Evolutionary conservation across 2,329 filamentous ascomycete genomes (phyloP).

Genomic region (Pseudodiploospora longispora): DNA sequence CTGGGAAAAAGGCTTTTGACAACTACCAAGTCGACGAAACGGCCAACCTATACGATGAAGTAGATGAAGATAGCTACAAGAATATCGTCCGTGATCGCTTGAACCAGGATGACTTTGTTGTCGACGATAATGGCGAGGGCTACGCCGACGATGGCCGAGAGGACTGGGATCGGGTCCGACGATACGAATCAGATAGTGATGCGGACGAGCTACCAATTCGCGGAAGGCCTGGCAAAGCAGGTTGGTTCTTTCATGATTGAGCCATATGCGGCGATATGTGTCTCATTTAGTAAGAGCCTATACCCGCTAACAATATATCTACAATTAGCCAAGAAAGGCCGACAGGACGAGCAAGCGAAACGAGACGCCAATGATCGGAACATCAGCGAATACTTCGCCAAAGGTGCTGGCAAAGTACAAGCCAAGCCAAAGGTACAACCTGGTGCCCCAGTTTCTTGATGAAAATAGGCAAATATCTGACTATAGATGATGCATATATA

Average conservation of each 20-base stretch:
- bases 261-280: too few species aligned
- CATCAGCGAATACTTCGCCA: constrained; percentile 91
- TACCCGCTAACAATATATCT: neutral
- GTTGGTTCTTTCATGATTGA: constrained; percentile 24
- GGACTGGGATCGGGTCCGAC: constrained; percentile 73
- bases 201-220: constrained; percentile 25
- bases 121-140: constrained; percentile 95
- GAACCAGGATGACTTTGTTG: constrained; percentile 94
- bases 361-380: constrained; percentile 82
- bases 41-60: constrained; percentile 83
- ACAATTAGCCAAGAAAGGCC: constrained; percentile 67
- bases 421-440: constrained; percentile 69
- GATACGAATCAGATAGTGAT: constrained; percentile 69
- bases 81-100: constrained; percentile 84
- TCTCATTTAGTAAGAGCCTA: neutral
- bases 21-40: constrained; percentile 81
- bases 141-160: constrained; percentile 95
- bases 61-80: constrained; percentile 96
- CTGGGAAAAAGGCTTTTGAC: constrained; percentile 86
- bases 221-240: constrained; percentile 42
- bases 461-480: neutral
- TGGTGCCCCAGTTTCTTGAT: too few species aligned
- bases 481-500: constrained; percentile 22
- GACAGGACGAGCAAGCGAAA: constrained; percentile 78
- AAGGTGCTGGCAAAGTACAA: constrained; percentile 56